Conservation (phyloP, 441 rosid genomes). For the Kokia cookei region DNA sequence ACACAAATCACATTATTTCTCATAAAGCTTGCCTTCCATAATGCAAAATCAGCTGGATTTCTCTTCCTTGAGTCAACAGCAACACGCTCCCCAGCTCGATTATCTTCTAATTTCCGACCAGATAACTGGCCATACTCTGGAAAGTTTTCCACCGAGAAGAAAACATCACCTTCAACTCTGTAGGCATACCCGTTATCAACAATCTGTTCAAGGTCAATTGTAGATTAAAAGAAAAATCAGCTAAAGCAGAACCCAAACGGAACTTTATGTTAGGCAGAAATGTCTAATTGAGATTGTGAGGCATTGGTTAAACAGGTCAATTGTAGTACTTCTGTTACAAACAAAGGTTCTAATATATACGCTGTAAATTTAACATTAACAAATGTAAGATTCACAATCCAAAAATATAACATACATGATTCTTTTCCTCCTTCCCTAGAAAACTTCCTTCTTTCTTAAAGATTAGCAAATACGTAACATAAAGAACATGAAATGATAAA, state of each 20-base stretch:
- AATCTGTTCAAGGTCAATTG: slow-evolving; percentile 44
- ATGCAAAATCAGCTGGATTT: slow-evolving; percentile 89
- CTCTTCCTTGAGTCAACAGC: slow-evolving; percentile 79
- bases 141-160: slow-evolving; percentile 69
- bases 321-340: neutral
- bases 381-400: neutral
- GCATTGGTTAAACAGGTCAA: neutral
- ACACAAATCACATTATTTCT: neutral
- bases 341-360: neutral
- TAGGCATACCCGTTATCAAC: slow-evolving; percentile 80
- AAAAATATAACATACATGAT: neutral
- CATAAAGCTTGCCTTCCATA: slow-evolving; percentile 62
- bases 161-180: slow-evolving; percentile 68
- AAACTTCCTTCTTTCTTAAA: neutral
- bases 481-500: neutral
- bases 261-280: neutral
- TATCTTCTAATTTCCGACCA: slow-evolving; percentile 80
- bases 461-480: neutral
- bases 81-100: slow-evolving; percentile 91
- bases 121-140: slow-evolving; percentile 73
- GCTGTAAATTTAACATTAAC: neutral
- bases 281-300: neutral
- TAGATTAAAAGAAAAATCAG: neutral
- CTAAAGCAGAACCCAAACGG: neutral
- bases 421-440: neutral